Evolutionary conservation across 805 yeast species (phyloP).

Genomic region (Hanseniaspora taiwanica): DNA sequence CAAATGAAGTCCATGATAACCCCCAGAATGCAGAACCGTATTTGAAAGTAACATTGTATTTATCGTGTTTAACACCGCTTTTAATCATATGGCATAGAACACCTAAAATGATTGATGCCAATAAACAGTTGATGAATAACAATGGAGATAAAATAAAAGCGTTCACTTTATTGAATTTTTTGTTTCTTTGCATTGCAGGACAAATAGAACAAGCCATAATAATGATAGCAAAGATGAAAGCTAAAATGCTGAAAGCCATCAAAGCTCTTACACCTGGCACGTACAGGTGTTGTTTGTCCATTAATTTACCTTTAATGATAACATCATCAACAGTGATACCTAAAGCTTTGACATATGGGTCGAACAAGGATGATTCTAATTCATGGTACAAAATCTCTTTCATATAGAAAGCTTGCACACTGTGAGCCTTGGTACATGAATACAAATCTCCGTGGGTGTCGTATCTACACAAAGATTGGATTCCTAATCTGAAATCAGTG

Average conservation of each 20-base stretch:
- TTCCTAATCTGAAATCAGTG: slow-evolving; percentile 17
- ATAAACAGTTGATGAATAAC: slow-evolving; percentile 15
- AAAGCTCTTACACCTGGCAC: slow-evolving; percentile 22
- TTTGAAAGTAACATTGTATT: slow-evolving; percentile 16
- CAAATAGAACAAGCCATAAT: slow-evolving; percentile 9
- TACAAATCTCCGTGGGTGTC: slow-evolving; percentile 11
- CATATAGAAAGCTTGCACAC: slow-evolving; percentile 23
- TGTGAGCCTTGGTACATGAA: slow-evolving; percentile 17
- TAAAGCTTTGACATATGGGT: slow-evolving; percentile 20
- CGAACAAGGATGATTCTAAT: slow-evolving; percentile 17
- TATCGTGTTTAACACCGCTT: slow-evolving; percentile 20
- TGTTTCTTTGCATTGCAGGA: no score
- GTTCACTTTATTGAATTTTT: slow-evolving; percentile 5
- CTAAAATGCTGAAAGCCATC: slow-evolving; percentile 17
- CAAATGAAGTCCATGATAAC: slow-evolving; percentile 20
- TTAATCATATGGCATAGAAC: slow-evolving; percentile 20
- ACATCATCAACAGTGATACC: slow-evolving; percentile 15
- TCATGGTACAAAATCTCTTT: slow-evolving; percentile 20
- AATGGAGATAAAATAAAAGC: slow-evolving; percentile 9
- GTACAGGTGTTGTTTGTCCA: slow-evolving; percentile 18
- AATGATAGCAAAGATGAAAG: slow-evolving; percentile 15
- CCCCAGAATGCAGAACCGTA: slow-evolving; percentile 17
- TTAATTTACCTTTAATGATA: slow-evolving; percentile 19
- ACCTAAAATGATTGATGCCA: slow-evolving; percentile 18
- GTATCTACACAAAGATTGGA: slow-evolving; percentile 20